Percentiles rank a stretch among this genome's conserved stretches.
phyloP scores from a whole-genome alignment of 139 green algal species.

The Micractinium conductrix region DNA sequence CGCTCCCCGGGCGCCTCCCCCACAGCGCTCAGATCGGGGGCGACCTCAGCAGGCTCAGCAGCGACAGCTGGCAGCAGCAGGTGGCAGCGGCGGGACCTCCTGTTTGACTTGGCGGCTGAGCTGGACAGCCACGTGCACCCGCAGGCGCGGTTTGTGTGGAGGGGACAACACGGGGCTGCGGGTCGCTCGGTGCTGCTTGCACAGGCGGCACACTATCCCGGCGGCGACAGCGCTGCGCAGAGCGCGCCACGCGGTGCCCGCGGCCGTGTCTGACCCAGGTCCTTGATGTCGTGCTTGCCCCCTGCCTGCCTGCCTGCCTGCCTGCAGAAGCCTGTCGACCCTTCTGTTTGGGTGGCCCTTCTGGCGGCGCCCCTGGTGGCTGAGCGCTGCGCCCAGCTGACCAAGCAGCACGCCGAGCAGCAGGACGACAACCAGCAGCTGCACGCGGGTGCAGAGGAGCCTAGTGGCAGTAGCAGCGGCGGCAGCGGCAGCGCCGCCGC shows the following conservation, averaged over 20 bases:
- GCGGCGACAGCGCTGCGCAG: too few relatives aligned
- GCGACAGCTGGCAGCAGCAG: neutral
- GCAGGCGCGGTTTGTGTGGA: too few relatives aligned
- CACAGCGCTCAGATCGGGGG: too few relatives aligned
- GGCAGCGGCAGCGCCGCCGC: neutral
- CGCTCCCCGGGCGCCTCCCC: neutral
- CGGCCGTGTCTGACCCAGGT: too few relatives aligned
- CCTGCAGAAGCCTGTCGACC: conserved; percentile 22
- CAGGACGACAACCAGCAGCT: neutral
- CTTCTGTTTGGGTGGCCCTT: conserved; percentile 36
- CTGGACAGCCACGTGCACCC: conserved; percentile 22
- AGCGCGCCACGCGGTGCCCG: too few relatives aligned
- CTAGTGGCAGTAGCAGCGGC: neutral
- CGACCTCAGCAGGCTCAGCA: too few relatives aligned
- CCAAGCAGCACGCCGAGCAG: neutral
- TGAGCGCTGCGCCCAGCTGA: neutral
- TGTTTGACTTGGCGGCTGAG: conserved; percentile 9
- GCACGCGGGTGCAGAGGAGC: neutral
- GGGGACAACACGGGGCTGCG: too few relatives aligned
- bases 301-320: neutral
- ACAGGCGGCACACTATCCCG: too few relatives aligned
- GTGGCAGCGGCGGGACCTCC: neutral
- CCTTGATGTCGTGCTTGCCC: neutral
- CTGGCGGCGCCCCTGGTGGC: conserved; percentile 43
- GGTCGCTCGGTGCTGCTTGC: too few relatives aligned